Evolutionary conservation across 768 basidiomycete species (phyloP).

Genomic region (Mycena haematopus): DNA sequence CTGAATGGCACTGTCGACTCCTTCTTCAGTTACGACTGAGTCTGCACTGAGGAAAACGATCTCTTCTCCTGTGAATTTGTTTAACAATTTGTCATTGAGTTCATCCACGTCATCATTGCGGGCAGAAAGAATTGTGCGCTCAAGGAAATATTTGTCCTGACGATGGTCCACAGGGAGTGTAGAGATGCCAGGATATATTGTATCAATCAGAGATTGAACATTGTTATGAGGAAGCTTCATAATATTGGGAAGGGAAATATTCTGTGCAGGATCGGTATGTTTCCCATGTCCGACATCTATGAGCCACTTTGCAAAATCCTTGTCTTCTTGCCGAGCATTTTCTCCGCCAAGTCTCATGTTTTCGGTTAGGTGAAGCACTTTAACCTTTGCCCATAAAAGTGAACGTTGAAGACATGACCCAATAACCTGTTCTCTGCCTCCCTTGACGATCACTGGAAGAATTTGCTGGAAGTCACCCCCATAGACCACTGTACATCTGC

Average conservation of each 20-base stretch:
- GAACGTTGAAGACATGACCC: slow-evolving; percentile 13
- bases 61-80: neutral
- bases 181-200: neutral
- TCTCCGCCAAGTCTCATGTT: neutral
- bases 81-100: neutral
- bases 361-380: neutral
- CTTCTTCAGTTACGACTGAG: slow-evolving; percentile 31
- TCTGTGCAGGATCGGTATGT: neutral
- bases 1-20: slow-evolving; percentile 26
- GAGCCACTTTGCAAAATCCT: slow-evolving; percentile 12
- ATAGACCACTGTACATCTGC: neutral
- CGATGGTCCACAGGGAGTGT: neutral
- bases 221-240: slow-evolving; percentile 7
- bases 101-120: slow-evolving; percentile 14
- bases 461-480: slow-evolving; percentile 2
- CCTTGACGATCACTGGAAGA: slow-evolving; percentile 19
- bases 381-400: slow-evolving; percentile 3
- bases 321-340: neutral
- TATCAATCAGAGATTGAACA: neutral
- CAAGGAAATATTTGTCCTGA: slow-evolving; percentile 39
- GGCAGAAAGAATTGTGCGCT: slow-evolving; percentile 42
- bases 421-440: slow-evolving; percentile 17
- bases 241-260: neutral
- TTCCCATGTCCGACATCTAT: slow-evolving; percentile 17
- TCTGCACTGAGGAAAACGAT: neutral